Percentiles rank a stretch among this genome's conserved stretches.
phyloP scores from a whole-genome alignment of 2,329 filamentous ascomycete genomes.

The Tricladium varicosporioides region DNA sequence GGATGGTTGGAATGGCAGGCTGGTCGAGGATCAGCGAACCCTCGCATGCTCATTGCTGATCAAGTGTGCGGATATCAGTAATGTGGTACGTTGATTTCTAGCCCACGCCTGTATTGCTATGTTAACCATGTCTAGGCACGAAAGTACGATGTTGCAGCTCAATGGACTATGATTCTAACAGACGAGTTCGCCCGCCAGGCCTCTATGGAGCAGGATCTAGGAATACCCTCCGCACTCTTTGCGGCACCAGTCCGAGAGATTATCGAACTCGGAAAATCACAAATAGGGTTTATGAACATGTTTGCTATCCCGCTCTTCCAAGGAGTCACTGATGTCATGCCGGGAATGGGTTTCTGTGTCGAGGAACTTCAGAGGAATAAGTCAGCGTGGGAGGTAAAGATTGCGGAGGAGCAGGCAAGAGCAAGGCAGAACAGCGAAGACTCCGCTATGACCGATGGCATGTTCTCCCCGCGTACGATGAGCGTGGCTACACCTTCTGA shows the following conservation, averaged over 20 bases:
- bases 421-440: constrained; percentile 41
- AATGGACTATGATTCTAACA: constrained; percentile 92
- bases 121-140: constrained; percentile 61
- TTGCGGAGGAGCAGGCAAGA: constrained; percentile 57
- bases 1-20: constrained; percentile 74
- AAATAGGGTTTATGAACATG: constrained; percentile 95
- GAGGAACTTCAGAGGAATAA: constrained; percentile 79
- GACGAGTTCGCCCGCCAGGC: constrained; percentile 94
- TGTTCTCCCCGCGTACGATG: constrained; percentile 32
- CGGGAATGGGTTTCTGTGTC: constrained; percentile 79
- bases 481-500: constrained; percentile 30
- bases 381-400: constrained; percentile 65
- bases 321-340: constrained; percentile 81
- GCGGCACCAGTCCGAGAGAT: constrained; percentile 81
- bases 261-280: constrained; percentile 78
- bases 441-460: constrained; percentile 27
- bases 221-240: constrained; percentile 84
- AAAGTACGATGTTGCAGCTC: constrained; percentile 74
- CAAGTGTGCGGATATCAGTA: constrained; percentile 98
- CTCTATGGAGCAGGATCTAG: constrained; percentile 83
- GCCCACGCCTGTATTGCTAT: background rate
- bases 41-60: constrained; percentile 89
- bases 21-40: constrained; percentile 72
- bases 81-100: constrained; percentile 67
- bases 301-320: constrained; percentile 92